Percentiles rank a stretch among this genome's conserved stretches.
phyloP scores from a whole-genome alignment of 1,284 basidiomycete genomes.

The Ganoderma lingzhi region DNA sequence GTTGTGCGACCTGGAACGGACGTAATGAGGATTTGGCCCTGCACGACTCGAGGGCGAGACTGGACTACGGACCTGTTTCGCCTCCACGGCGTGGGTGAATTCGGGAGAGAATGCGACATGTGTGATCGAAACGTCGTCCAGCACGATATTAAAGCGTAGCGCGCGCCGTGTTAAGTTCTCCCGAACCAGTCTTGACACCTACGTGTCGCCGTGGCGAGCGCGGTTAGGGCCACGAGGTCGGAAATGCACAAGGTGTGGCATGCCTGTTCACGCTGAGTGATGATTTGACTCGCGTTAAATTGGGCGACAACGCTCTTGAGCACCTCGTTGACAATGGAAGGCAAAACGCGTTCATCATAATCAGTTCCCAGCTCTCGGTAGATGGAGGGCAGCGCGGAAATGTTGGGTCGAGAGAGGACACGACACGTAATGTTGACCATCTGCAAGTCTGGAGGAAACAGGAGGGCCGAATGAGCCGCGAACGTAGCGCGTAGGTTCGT shows the following conservation, averaged over 20 bases:
- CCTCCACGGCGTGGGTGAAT: slow-evolving; percentile 99
- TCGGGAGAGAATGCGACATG: slow-evolving; percentile 99
- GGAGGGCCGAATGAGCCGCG: slow-evolving; percentile 18
- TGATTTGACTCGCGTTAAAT: slow-evolving; percentile 99
- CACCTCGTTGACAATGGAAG: slow-evolving; percentile 98
- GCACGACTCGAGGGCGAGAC: slow-evolving; percentile 15
- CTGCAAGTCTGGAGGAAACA: slow-evolving; percentile 75
- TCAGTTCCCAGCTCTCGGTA: slow-evolving; percentile 96
- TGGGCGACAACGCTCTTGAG: slow-evolving; percentile 99
- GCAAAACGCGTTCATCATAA: slow-evolving; percentile 96
- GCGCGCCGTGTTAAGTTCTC: slow-evolving; percentile 94
- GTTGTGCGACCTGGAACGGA: slow-evolving; percentile 85
- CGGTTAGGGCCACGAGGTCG: slow-evolving; percentile 15
- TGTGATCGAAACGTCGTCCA: slow-evolving; percentile 99
- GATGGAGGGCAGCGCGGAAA: slow-evolving; percentile 85
- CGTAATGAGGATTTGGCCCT: slow-evolving; percentile 19
- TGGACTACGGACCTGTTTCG: slow-evolving; percentile 81
- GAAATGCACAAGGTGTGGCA: slow-evolving; percentile 32
- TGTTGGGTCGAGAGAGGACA: slow-evolving; percentile 92
- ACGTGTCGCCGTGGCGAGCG: slow-evolving; percentile 10
- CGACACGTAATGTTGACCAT: slow-evolving; percentile 99
- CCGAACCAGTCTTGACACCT: slow-evolving; percentile 91
- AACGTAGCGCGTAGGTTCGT: neutral
- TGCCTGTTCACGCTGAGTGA: slow-evolving; percentile 99
- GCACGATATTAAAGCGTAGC: slow-evolving; percentile 89